phyloP scores from a whole-genome alignment of 129 eudicot species.

The Pittosporum tobira region DNA sequence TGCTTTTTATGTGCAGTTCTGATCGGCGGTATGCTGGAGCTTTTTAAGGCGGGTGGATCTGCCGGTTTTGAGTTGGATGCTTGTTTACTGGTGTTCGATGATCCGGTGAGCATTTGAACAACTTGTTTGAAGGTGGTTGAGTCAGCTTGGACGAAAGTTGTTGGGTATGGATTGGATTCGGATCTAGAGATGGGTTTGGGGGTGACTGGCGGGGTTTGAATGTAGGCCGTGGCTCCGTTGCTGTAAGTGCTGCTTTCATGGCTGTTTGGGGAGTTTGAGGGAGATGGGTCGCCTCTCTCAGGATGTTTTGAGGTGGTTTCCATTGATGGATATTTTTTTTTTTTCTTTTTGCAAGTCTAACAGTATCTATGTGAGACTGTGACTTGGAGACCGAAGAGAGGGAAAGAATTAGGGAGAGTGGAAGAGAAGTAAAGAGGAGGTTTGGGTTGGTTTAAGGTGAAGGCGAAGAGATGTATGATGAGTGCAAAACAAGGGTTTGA shows the following conservation, averaged over 20 bases:
- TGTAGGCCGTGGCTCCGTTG: slow-evolving; percentile 20
- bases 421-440: slow-evolving; percentile 1
- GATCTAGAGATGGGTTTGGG: slow-evolving; percentile 64
- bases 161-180: slow-evolving; percentile 68
- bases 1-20: slow-evolving; percentile 59
- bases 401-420: slow-evolving; percentile 19
- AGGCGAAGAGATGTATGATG: slow-evolving; percentile 32
- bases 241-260: slow-evolving; percentile 41
- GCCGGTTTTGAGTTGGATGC: slow-evolving; percentile 18
- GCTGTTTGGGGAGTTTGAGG: slow-evolving; percentile 45
- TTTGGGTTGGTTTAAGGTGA: slow-evolving; percentile 26
- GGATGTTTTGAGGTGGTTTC: slow-evolving; percentile 36
- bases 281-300: slow-evolving; percentile 45
- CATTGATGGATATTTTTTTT: slow-evolving; percentile 24
- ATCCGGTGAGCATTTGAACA: slow-evolving; percentile 91
- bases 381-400: too few species aligned
- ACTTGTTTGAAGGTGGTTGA: slow-evolving; percentile 77
- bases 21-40: slow-evolving; percentile 55
- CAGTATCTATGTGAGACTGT: background rate
- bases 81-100: slow-evolving; percentile 47
- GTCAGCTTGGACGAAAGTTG: slow-evolving; percentile 88
- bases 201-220: slow-evolving; percentile 53
- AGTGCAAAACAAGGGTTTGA: slow-evolving; percentile 39
- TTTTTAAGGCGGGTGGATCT: slow-evolving; percentile 25
- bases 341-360: too few species aligned